Percentiles rank a stretch among this genome's conserved stretches.
Conservation (phyloP, 768 basidiomycete genomes). For the Mycena metata region DNA sequence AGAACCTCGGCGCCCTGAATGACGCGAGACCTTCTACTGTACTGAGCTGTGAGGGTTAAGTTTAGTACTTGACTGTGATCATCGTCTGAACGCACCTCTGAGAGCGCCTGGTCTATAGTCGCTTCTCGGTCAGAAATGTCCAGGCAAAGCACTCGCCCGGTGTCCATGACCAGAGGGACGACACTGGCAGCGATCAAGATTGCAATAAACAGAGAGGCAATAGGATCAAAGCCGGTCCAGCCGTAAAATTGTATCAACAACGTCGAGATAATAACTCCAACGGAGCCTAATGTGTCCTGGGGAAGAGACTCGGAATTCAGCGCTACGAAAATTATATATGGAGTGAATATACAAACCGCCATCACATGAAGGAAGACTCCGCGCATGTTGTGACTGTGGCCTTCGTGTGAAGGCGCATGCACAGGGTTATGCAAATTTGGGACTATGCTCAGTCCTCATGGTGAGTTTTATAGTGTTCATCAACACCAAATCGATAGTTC, state of each 20-base stretch:
- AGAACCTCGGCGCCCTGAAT: slow-evolving; percentile 88
- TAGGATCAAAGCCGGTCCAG: slow-evolving; percentile 99
- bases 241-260: slow-evolving; percentile 95
- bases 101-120: slow-evolving; percentile 69
- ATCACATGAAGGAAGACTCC: slow-evolving; percentile 98
- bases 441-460: slow-evolving; percentile 51
- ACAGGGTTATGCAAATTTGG: slow-evolving; percentile 66
- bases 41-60: slow-evolving; percentile 65
- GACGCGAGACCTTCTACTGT: slow-evolving; percentile 85
- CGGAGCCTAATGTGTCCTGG: slow-evolving; percentile 95
- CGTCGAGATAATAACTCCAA: slow-evolving; percentile 98
- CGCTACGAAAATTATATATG: no score
- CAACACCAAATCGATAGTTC: slow-evolving; percentile 66
- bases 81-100: slow-evolving; percentile 62
- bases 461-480: slow-evolving; percentile 63
- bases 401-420: slow-evolving; percentile 74
- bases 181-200: slow-evolving; percentile 96
- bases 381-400: slow-evolving; percentile 98
- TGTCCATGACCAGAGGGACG: slow-evolving; percentile 94
- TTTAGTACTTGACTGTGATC: slow-evolving; percentile 46
- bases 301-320: neutral
- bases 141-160: slow-evolving; percentile 87
- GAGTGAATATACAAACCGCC: slow-evolving; percentile 69
- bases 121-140: slow-evolving; percentile 80
- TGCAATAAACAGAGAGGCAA: slow-evolving; percentile 97